Evolutionary conservation across 2,329 filamentous ascomycete genomes (phyloP), one percentile per base, ranked within the genome.

Genomic region (Tolypocladium endophyticum): DNA sequence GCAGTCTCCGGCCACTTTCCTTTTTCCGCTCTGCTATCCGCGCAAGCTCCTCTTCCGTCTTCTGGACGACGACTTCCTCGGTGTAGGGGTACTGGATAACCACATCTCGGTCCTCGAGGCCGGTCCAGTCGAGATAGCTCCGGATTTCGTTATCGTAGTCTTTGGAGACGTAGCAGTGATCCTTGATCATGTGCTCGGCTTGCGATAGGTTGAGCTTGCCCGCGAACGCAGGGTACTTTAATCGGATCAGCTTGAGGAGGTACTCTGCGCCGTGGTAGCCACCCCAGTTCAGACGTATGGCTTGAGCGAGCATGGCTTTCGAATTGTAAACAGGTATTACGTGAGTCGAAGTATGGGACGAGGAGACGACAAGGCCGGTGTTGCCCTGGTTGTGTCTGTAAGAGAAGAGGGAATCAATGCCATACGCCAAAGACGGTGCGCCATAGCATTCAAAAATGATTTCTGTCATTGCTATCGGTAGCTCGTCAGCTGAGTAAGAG

Each of bases 381-480:
- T 81, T 86, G 63, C 94, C 94, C 62, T 89, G 85, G 72, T 99
- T 99, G 77, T 96, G 89, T 62, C 87, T 82, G 77, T 96, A 99
- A 25, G 93, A 95, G 77, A 99, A 99, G 38, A 99, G 83, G 14
- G 92, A 95, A 73, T 99, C 94, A 75, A 99, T 92, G 57, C 94
- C 94, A 74, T 94, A 97, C 23, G 92, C 89, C 33, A 97, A 82
- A 1, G 90, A 93, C 0, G 94, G 93, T 14, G 90, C 92, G 61
- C 86, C 85, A 73, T 99, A 99, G 74, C 92, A 95, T 74, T 99
- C 94, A 72, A 97, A 99, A 14, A 99, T 79, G 59, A 97, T 93
- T 71, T 99, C 94, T 52, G 90, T 96, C 93, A 97, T 97, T 66
- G 90, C 91, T 96, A 65, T 58, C 60, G 53, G 9, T 54, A 52